These are phyloP conservation scores for Cladosporium colombiae DNA, from an alignment of 2,329 filamentous ascomycete species.

Conservation along the genomic window DNA sequence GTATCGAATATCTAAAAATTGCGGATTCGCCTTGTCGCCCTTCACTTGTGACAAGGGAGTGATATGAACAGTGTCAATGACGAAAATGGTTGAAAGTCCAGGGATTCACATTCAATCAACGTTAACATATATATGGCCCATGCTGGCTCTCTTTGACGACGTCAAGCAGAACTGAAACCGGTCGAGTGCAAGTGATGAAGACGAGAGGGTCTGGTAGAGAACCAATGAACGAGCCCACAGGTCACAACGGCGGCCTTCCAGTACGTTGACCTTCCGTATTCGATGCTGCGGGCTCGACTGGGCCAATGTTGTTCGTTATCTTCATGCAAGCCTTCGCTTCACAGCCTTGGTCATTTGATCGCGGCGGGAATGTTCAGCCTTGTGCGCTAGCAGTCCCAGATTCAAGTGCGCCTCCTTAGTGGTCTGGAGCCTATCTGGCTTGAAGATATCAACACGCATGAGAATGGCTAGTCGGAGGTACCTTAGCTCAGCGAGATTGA, in stretches of 20 bases:
- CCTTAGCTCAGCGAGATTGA: background rate
- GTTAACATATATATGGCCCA: no score
- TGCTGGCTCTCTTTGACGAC: background rate
- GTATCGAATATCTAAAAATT: no score
- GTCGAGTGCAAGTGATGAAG: background rate
- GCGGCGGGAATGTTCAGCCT: background rate
- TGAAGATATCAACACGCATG: background rate
- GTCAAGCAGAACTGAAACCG: background rate
- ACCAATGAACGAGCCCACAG: background rate
- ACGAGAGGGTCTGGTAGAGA: background rate
- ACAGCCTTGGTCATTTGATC: background rate
- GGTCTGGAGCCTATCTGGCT: background rate
- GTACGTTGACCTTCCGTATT: background rate
- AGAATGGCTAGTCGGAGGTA: background rate
- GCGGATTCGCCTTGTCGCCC: no score
- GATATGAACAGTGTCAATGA: no score
- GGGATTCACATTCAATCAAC: no score
- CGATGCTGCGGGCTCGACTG: background rate
- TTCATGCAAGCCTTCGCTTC: background rate
- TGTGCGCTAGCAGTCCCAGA: background rate
- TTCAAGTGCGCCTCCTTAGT: background rate
- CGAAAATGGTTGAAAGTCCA: no score
- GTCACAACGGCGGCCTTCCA: background rate
- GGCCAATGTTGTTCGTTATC: background rate
- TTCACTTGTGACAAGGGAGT: no score